phyloP scores from a whole-genome alignment of 129 eudicot genomes.

The Kitagawia praeruptora region DNA sequence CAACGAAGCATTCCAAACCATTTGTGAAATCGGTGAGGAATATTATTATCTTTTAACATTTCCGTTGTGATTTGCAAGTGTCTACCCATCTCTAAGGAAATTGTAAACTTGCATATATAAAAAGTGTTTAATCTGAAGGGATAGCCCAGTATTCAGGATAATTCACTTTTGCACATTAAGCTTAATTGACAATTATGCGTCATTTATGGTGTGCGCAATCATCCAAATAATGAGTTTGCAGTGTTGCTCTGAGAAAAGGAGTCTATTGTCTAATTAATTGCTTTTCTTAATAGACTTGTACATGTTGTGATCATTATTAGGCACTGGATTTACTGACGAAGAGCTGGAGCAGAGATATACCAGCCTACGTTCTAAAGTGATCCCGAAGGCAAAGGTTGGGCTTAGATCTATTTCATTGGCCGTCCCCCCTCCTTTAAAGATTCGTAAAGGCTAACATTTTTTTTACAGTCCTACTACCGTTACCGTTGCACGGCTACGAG shows the following conservation, averaged over 20 bases:
- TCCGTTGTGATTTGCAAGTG: background rate
- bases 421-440: background rate
- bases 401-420: background rate
- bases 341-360: slow-evolving; percentile 76
- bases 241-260: background rate
- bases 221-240: background rate
- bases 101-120: background rate
- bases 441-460: slow-evolving; percentile 14
- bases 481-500: slow-evolving; percentile 36
- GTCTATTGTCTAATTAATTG: background rate
- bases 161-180: background rate
- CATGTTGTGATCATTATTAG: slow-evolving; percentile 24
- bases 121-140: background rate
- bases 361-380: slow-evolving; percentile 80
- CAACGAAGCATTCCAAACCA: slow-evolving; percentile 85
- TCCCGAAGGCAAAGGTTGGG: slow-evolving; percentile 76
- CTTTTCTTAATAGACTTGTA: background rate
- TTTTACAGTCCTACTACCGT: slow-evolving; percentile 70
- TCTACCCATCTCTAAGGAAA: background rate
- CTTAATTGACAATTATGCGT: background rate
- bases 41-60: background rate
- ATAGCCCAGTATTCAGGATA: background rate
- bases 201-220: background rate
- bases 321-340: slow-evolving; percentile 87
- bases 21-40: slow-evolving; percentile 74